phyloP scores from a whole-genome alignment of 768 basidiomycete species.

The Amanita exitialis region DNA sequence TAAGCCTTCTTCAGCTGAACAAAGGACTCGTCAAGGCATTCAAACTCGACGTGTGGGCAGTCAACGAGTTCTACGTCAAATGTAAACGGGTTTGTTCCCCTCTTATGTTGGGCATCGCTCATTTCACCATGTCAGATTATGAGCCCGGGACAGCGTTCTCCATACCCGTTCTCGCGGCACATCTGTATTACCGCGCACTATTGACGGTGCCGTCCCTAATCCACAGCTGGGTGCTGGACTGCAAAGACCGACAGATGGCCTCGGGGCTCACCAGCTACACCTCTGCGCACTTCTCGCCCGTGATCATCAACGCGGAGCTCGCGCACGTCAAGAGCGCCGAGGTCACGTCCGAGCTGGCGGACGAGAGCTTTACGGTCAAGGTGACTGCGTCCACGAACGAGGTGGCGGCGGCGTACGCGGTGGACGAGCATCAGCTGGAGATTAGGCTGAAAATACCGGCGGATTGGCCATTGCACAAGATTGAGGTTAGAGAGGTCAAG shows the following conservation, averaged over 20 bases:
- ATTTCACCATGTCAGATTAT: constrained; percentile 34
- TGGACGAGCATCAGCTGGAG: constrained; percentile 93
- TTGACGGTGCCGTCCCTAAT: constrained; percentile 79
- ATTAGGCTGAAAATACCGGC: constrained; percentile 75
- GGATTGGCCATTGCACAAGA: constrained; percentile 84
- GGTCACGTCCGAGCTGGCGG: constrained; percentile 43
- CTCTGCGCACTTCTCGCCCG: constrained; percentile 77
- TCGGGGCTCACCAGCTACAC: constrained; percentile 70
- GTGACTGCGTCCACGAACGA: constrained; percentile 67
- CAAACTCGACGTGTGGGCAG: constrained; percentile 77
- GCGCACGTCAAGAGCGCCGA: constrained; percentile 53
- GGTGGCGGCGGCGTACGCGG: constrained; percentile 72
- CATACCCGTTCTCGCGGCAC: constrained; percentile 65
- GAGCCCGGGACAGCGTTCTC: constrained; percentile 41
- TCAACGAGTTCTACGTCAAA: constrained; percentile 76
- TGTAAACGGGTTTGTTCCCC: constrained; percentile 30
- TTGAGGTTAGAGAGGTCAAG: constrained; percentile 81
- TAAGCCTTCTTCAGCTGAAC: constrained; percentile 59
- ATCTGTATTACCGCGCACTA: constrained; percentile 84
- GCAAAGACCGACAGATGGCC: constrained; percentile 85
- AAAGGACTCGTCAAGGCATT: constrained; percentile 54
- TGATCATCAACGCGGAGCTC: constrained; percentile 80
- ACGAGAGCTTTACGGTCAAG: constrained; percentile 76
- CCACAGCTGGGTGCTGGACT: constrained; percentile 75
- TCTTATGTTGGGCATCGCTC: neutral